Evolutionary conservation across 139 green algal species (phyloP).

Genomic region (Volvox africanus): DNA sequence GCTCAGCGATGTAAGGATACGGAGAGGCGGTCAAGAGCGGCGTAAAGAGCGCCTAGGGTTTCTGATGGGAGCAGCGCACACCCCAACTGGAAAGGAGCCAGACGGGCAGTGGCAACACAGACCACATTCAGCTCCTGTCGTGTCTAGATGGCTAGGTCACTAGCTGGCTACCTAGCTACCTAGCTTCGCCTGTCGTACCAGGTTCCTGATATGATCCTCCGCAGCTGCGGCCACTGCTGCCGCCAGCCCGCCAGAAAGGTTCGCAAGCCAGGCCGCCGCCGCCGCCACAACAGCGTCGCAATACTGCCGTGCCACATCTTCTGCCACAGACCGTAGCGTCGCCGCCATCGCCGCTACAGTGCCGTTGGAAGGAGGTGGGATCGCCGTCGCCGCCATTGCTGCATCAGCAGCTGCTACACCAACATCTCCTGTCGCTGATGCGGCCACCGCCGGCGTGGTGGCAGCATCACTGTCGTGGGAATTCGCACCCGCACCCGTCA

Average conservation of each 20-base stretch:
- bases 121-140: no score
- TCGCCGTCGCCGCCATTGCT: not conserved
- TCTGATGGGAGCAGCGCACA: no score
- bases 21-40: no score
- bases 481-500: not conserved
- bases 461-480: not conserved
- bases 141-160: no score
- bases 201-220: conserved; percentile 8
- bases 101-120: no score
- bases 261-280: conserved; percentile 18
- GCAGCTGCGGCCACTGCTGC: conserved; percentile 27
- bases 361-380: not conserved
- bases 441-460: not conserved
- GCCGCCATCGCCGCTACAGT: not conserved
- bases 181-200: not conserved
- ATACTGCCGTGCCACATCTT: conserved; percentile 26
- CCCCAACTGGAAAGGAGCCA: no score
- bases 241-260: conserved; percentile 26
- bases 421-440: not conserved
- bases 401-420: not conserved
- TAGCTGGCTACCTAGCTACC: no score
- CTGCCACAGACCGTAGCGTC: not conserved
- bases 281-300: conserved; percentile 15
- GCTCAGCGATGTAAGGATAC: no score
- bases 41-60: no score